Evolutionary conservation across 1,284 basidiomycete genomes (phyloP).

Genomic region (Cystobasidiaceae sp.): DNA sequence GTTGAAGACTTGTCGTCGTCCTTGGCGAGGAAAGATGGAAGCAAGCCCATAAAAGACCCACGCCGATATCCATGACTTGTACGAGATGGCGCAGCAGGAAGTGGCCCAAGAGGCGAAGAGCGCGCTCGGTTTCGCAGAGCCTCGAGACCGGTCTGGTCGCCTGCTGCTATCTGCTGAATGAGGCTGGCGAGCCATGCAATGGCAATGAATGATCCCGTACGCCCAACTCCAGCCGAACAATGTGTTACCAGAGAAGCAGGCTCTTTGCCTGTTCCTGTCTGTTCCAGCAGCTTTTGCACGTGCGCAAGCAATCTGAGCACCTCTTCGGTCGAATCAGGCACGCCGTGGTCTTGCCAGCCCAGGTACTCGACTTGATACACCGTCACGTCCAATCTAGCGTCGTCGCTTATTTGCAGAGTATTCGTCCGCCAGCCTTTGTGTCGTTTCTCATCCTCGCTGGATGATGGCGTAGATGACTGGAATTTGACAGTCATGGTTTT

Average conservation of each 20-base stretch:
- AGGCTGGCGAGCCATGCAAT: slow-evolving; percentile 55
- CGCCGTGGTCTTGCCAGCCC: slow-evolving; percentile 36
- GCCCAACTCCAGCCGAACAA: slow-evolving; percentile 55
- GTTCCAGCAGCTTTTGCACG: slow-evolving; percentile 25
- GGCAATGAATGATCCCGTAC: slow-evolving; percentile 54
- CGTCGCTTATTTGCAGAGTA: not conserved
- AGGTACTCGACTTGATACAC: slow-evolving; percentile 41
- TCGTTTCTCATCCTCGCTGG: slow-evolving; percentile 11
- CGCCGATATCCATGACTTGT: not conserved
- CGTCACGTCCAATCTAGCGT: not conserved
- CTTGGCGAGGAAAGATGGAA: slow-evolving; percentile 13
- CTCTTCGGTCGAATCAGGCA: slow-evolving; percentile 32
- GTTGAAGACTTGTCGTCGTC: not conserved
- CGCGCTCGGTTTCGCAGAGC: not conserved
- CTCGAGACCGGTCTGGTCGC: not conserved
- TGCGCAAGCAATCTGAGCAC: slow-evolving; percentile 33
- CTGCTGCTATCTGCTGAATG: not conserved
- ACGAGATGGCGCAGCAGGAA: not conserved
- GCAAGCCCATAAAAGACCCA: not conserved
- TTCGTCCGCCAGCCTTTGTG: slow-evolving; percentile 25
- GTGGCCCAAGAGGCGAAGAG: slow-evolving; percentile 21
- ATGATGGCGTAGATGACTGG: slow-evolving; percentile 30
- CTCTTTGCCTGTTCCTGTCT: not conserved
- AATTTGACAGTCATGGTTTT: slow-evolving; percentile 19
- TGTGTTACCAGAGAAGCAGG: slow-evolving; percentile 64